Conservation (phyloP, 148 eudicot species). For the Vaccinium darrowii region DNA sequence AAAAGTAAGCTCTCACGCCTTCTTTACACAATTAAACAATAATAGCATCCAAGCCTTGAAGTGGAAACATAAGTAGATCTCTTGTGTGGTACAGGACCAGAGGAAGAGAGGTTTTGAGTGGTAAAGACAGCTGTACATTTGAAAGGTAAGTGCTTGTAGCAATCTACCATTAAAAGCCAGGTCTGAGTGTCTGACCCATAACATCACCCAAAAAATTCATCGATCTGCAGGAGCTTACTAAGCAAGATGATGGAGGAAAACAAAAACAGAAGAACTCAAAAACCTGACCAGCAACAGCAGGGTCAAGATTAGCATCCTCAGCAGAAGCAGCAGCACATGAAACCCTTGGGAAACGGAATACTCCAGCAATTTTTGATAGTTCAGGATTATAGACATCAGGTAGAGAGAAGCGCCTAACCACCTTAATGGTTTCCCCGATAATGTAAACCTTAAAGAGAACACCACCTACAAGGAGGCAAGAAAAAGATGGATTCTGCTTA, state of each 20-base stretch:
- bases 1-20: not conserved
- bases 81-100: not conserved
- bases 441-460: conserved; percentile 73
- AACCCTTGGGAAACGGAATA: conserved; percentile 69
- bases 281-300: conserved; percentile 53
- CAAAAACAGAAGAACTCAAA: not conserved
- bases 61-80: not conserved
- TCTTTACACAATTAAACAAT: conserved; percentile 6
- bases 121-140: not conserved
- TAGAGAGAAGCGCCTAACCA: conserved; percentile 59
- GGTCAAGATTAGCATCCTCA: conserved; percentile 65
- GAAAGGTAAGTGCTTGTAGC: not conserved
- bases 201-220: not conserved
- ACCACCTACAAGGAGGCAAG: conserved; percentile 44
- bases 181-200: not conserved
- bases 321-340: conserved; percentile 71
- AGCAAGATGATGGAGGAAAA: not conserved
- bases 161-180: not conserved
- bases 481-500: not conserved
- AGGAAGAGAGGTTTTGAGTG: not conserved
- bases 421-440: conserved; percentile 60
- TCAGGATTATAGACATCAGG: conserved; percentile 63
- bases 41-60: not conserved
- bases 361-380: conserved; percentile 48
- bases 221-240: not conserved